These are phyloP conservation scores for Cyberlindnera maritima DNA, from an alignment of 805 yeast genomes.

Conservation along the genomic window DNA sequence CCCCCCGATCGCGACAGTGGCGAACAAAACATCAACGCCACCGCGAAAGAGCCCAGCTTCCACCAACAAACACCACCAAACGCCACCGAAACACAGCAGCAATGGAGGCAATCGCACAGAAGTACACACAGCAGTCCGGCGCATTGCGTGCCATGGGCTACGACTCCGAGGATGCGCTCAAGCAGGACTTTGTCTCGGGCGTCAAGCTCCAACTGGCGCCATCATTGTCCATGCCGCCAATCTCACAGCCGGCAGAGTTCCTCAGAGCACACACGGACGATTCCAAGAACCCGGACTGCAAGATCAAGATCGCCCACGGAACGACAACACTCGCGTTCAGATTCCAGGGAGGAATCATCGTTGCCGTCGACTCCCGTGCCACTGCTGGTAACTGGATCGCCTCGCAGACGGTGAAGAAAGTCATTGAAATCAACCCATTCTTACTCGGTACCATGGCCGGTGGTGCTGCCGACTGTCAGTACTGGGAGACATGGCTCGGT, in stretches of 20 bases:
- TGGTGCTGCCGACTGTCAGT: constrained; percentile 99
- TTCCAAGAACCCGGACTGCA: constrained; percentile 86
- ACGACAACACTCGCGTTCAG: constrained; percentile 98
- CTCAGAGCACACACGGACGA: constrained; percentile 98
- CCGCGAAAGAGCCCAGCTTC: too few relatives aligned
- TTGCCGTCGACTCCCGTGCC: constrained; percentile 97
- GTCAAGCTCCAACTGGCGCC: constrained; percentile 46
- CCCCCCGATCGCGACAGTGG: not conserved
- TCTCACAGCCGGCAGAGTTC: constrained; percentile 86
- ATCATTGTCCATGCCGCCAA: constrained; percentile 71
- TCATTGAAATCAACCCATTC: constrained; percentile 93
- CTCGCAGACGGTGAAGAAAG: constrained; percentile 96
- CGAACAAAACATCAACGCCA: not conserved
- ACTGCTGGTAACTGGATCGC: constrained; percentile 98
- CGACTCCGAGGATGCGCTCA: constrained; percentile 31
- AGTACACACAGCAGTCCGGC: constrained; percentile 21
- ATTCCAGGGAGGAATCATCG: constrained; percentile 91
- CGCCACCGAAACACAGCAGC: not conserved
- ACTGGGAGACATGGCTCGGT: constrained; percentile 99
- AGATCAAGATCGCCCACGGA: constrained; percentile 96
- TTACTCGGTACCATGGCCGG: constrained; percentile 98
- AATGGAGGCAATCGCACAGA: constrained; percentile 26
- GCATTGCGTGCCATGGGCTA: constrained; percentile 19
- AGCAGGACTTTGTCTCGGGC: constrained; percentile 35
- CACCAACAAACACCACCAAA: too few relatives aligned